Base-by-base conservation (phyloP, 495 filamentous ascomycete species). In the Penicillium atrosanguineum region DNA sequence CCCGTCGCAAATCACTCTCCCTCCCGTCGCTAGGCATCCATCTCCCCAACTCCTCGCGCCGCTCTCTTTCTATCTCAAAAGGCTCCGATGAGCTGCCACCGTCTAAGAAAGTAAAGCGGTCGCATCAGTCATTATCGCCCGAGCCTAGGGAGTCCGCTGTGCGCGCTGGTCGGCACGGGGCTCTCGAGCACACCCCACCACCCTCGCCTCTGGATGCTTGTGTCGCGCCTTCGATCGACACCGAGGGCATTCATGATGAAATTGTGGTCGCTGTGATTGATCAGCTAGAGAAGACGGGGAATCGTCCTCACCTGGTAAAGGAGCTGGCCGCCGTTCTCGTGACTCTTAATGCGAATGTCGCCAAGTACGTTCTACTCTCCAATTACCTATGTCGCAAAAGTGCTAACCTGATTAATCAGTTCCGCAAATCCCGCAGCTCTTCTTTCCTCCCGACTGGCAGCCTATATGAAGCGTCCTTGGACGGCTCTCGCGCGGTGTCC, bases 361-460 rank as follows among this genome's bases (percentile, higher is more conserved):
- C 94, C 75, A 94, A 90, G 94, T 97, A 83, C 60, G 91, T 72
- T 44, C 46, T 19, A 19, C 28, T 37, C 15, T 42, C 29, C 14
- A 18, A 26, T 39, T 26, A 8, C 20, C 28, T 7, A 23, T n/a
- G 18, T 19, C 14, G 29, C 45, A 48, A 18, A 2, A 16, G 54
- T 55, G 38, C 71, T 80, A 59, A 79, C 74, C 44, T 52, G n/a
- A 3, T 46, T 5, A 23, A 28, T 15, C 68, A 98, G 94, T 69
- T 97, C 94, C 48, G 91, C 93, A 21, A 98, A 98, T 68, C 94
- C 92, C 23, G 87, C 87, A 61, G 93, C 94, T 44, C 89, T 98
- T 60, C 88, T 98, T 56, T 95, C 93, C 6, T 97, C 95, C 29
- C 87, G 94, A 56, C 76, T 98, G 48, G 85, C 90, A 21, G 79